Evolutionary conservation across 2,329 filamentous ascomycete species (phyloP).

Genomic region (Eutypa lata): DNA sequence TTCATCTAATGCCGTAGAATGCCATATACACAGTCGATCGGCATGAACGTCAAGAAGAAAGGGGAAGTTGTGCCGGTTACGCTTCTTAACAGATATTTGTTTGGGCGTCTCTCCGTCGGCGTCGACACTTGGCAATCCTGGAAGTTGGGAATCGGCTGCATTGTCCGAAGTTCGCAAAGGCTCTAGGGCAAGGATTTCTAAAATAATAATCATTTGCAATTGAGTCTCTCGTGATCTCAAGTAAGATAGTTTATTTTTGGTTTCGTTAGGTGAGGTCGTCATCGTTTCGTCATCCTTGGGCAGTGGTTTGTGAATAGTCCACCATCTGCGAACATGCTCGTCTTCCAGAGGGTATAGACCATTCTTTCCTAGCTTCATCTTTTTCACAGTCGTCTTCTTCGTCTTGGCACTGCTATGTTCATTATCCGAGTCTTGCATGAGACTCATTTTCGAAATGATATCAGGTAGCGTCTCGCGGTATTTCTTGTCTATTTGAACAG

Average conservation of each 20-base stretch:
- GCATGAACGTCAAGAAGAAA: constrained; percentile 69
- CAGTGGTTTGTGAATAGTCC: constrained; percentile 56
- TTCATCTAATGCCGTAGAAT: constrained; percentile 67
- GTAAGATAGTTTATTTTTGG: constrained; percentile 61
- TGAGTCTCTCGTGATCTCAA: constrained; percentile 75
- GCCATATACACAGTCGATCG: constrained; percentile 80
- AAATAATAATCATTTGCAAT: constrained; percentile 73
- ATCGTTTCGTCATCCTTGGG: constrained; percentile 42
- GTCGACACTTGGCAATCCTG: constrained; percentile 38
- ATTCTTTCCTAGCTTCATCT: constrained; percentile 64
- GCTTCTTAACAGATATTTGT: constrained; percentile 46
- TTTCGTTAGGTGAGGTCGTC: constrained; percentile 44
- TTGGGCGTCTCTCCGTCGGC: constrained; percentile 30
- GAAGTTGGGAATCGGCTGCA: constrained; percentile 43
- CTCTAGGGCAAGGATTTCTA: constrained; percentile 73
- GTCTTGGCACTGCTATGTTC: constrained; percentile 44
- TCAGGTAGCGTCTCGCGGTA: constrained; percentile 68
- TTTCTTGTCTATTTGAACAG: constrained; percentile 72
- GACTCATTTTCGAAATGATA: constrained; percentile 56
- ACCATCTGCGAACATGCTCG: constrained; percentile 66
- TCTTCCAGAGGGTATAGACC: constrained; percentile 68
- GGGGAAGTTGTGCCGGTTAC: constrained; percentile 60
- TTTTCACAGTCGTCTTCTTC: constrained; percentile 56
- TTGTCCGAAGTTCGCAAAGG: constrained; percentile 42
- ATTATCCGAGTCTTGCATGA: constrained; percentile 54